Percentiles rank a stretch among this genome's conserved stretches.
Evolutionary conservation across 106 monocot genomes (phyloP).

Genomic region (Dioscorea alata): DNA sequence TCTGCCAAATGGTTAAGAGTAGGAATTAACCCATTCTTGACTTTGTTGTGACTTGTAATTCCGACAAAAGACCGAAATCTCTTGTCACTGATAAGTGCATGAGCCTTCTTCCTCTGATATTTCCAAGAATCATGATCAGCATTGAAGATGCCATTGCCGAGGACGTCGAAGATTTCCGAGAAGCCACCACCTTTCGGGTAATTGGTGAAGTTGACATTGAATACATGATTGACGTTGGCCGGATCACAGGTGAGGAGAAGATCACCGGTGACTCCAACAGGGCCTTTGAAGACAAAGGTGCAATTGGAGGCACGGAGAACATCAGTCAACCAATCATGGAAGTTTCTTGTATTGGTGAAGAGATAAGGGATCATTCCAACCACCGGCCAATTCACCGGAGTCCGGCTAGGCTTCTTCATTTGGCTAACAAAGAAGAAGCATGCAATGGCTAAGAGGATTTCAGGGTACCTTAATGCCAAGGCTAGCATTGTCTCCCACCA

Average conservation of each 20-base stretch:
- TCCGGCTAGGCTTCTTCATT: not conserved
- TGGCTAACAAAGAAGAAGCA: not conserved
- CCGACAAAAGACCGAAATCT: not conserved
- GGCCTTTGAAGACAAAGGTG: constrained; percentile 4
- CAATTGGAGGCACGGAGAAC: not conserved
- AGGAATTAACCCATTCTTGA: not conserved
- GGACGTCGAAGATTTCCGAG: constrained; percentile 2
- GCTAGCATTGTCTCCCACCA: no score
- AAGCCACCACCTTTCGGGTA: constrained; percentile 2
- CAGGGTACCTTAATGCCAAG: not conserved
- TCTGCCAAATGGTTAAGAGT: not conserved
- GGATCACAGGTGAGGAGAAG: not conserved
- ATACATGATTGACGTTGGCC: constrained; percentile 4
- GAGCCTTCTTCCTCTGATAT: not conserved
- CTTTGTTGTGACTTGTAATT: not conserved
- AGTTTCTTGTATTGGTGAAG: not conserved
- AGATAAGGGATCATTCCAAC: constrained; percentile 4
- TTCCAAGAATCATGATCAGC: not conserved
- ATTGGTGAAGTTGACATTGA: constrained; percentile 2
- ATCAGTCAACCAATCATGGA: not conserved
- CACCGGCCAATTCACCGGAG: constrained; percentile 3
- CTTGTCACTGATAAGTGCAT: not conserved
- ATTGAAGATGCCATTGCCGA: constrained; percentile 9
- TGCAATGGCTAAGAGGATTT: not conserved
- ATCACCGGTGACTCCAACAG: not conserved